These are phyloP conservation scores for Waltergamsia citrina DNA, from an alignment of 2,329 filamentous ascomycete species.

Conservation along the genomic window DNA sequence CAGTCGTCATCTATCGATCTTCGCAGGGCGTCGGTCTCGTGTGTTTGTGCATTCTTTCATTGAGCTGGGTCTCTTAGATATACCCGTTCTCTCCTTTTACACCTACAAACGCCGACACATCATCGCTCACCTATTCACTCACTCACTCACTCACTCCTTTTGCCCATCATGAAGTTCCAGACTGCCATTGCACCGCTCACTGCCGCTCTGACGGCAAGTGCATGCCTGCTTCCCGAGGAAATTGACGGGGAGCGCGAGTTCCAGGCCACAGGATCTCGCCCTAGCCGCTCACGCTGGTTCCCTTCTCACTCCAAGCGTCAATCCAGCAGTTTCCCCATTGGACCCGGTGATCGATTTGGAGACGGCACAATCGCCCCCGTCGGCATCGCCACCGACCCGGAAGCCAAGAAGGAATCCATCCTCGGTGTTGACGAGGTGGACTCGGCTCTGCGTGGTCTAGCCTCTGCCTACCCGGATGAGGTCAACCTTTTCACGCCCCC, in stretches of 20 bases:
- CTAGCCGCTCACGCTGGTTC: conserved; percentile 1
- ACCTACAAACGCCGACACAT: too few relatives aligned
- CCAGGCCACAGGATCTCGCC: not conserved
- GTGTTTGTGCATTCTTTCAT: too few relatives aligned
- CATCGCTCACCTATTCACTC: too few relatives aligned
- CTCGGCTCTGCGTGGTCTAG: conserved; percentile 31
- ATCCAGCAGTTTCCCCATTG: conserved; percentile 19
- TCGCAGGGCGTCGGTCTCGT: too few relatives aligned
- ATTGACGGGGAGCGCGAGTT: conserved; percentile 4
- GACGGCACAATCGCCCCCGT: conserved; percentile 23
- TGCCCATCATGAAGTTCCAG: conserved; percentile 17
- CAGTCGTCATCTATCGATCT: too few relatives aligned
- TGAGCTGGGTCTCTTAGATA: too few relatives aligned
- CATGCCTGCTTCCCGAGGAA: conserved; percentile 5
- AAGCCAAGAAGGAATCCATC: conserved; percentile 28
- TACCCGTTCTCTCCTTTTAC: too few relatives aligned
- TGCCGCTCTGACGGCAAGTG: conserved; percentile 7
- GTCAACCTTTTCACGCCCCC: conserved; percentile 31
- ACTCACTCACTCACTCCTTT: too few relatives aligned
- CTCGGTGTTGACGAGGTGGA: conserved; percentile 34
- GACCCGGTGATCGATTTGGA: conserved; percentile 30
- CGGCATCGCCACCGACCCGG: conserved; percentile 23
- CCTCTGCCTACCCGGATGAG: conserved; percentile 21
- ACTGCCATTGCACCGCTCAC: too few relatives aligned
- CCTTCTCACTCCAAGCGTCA: conserved; percentile 1